Percentiles rank a stretch among this genome's conserved stretches.
phyloP scores from a whole-genome alignment of 768 basidiomycete species.

The Boletus fagicola region DNA sequence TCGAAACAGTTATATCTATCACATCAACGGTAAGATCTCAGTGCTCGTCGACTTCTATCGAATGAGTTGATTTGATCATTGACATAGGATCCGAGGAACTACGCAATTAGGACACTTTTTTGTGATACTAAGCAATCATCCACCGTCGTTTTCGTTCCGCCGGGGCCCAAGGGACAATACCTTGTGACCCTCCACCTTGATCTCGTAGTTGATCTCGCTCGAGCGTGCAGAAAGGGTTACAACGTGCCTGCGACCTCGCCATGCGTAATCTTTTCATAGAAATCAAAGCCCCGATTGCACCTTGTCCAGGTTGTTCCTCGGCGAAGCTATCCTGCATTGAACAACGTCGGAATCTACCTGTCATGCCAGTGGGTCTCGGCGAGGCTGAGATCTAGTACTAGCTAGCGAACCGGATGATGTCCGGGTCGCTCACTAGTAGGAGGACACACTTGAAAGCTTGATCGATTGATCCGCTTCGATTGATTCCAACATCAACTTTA shows the following conservation, averaged over 20 bases:
- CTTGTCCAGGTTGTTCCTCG: neutral
- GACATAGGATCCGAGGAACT: neutral
- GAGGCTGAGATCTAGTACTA: neutral
- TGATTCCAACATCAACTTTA: neutral
- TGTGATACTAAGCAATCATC: neutral
- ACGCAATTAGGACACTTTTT: neutral
- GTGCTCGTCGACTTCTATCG: neutral
- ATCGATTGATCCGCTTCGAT: no score
- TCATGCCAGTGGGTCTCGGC: neutral
- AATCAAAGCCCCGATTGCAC: neutral
- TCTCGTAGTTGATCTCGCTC: no score
- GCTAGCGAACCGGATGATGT: neutral
- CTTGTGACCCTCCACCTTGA: neutral
- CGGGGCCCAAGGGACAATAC: neutral
- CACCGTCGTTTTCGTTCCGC: neutral
- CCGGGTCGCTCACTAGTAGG: neutral
- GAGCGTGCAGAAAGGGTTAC: no score
- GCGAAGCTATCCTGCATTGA: neutral
- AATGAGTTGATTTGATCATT: neutral
- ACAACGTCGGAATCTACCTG: neutral
- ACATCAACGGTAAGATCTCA: slow-evolving; percentile 56
- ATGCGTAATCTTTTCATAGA: neutral
- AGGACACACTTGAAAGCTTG: no score
- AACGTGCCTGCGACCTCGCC: neutral
- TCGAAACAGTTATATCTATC: slow-evolving; percentile 52